Conservation (phyloP, 2,329 filamentous ascomycete species). For the Sporothrix pseudoabietina region DNA sequence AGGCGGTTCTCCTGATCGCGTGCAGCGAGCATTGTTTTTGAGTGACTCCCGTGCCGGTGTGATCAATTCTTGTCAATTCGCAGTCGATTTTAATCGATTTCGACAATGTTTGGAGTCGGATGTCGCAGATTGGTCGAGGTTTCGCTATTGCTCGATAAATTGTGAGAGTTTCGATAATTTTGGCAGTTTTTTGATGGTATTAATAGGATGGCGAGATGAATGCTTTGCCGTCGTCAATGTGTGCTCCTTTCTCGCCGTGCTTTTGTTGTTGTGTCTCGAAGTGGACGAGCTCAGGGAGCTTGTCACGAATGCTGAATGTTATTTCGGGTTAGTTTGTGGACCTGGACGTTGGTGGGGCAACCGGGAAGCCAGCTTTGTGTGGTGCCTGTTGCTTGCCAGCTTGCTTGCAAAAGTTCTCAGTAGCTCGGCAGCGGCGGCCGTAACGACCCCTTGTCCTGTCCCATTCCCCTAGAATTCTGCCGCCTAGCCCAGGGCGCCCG, state of each 20-base stretch:
- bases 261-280: constrained; percentile 31
- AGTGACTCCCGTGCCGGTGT: constrained; percentile 22
- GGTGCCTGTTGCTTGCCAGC: neutral
- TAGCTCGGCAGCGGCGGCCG: constrained; percentile 6
- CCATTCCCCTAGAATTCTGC: constrained; percentile 16
- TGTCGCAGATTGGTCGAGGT: neutral
- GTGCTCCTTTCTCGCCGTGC: constrained; percentile 14
- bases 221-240: constrained; percentile 5
- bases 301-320: constrained; percentile 26
- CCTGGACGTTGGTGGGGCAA: constrained; percentile 31
- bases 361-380: constrained; percentile 7
- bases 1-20: constrained; percentile 88
- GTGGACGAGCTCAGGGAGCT: constrained; percentile 9
- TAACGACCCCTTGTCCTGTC: constrained; percentile 9
- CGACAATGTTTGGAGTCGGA: neutral
- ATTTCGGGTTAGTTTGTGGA: constrained; percentile 29
- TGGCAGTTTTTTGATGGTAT: neutral
- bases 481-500: constrained; percentile 1
- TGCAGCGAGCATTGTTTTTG: constrained; percentile 67
- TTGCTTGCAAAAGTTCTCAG: neutral
- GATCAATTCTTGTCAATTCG: no score
- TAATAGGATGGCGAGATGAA: constrained; percentile 4
- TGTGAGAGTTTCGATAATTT: neutral
- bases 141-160: neutral
- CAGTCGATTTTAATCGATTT: neutral